Percentiles rank a stretch among this genome's conserved stretches.
phyloP scores from a whole-genome alignment of 2,329 filamentous ascomycete species.

The Scopulariopsis brevicaulis region DNA sequence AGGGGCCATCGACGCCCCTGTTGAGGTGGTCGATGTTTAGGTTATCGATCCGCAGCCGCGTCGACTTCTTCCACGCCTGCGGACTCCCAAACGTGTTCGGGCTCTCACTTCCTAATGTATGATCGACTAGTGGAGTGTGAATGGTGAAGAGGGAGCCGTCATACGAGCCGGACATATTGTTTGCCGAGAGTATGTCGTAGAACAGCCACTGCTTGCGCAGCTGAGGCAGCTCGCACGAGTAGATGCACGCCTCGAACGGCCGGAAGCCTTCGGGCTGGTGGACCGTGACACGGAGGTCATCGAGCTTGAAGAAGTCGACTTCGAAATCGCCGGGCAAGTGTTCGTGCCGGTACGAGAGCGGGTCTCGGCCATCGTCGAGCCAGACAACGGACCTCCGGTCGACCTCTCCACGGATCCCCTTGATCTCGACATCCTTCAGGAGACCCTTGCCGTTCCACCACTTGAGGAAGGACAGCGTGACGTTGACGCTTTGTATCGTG shows the following conservation, averaged over 20 bases:
- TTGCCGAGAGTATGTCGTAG: constrained; percentile 92
- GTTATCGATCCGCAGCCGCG: constrained; percentile 80
- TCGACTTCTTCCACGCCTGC: constrained; percentile 90
- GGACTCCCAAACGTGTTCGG: constrained; percentile 43
- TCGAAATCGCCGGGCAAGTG: constrained; percentile 92
- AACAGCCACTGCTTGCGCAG: constrained; percentile 94
- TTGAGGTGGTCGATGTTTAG: constrained; percentile 95
- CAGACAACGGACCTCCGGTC: constrained; percentile 79
- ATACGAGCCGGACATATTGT: constrained; percentile 90
- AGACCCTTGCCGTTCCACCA: constrained; percentile 98
- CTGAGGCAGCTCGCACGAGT: constrained; percentile 86
- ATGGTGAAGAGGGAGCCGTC: constrained; percentile 96
- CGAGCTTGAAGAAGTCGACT: constrained; percentile 91
- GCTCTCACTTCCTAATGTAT: neutral
- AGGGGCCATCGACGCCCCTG: constrained; percentile 81
- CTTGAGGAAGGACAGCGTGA: constrained; percentile 93
- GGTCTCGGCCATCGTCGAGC: constrained; percentile 47
- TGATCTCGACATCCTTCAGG: constrained; percentile 84
- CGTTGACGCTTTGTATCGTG: constrained; percentile 89
- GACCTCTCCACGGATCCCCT: constrained; percentile 83
- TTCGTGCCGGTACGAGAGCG: constrained; percentile 75
- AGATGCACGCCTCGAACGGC: constrained; percentile 93
- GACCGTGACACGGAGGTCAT: constrained; percentile 82
- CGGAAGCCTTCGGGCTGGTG: constrained; percentile 85
- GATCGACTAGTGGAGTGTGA: constrained; percentile 50